Base-by-base conservation (phyloP, 192 early-diverging fungal genomes). In the Podochytrium sp. region DNA sequence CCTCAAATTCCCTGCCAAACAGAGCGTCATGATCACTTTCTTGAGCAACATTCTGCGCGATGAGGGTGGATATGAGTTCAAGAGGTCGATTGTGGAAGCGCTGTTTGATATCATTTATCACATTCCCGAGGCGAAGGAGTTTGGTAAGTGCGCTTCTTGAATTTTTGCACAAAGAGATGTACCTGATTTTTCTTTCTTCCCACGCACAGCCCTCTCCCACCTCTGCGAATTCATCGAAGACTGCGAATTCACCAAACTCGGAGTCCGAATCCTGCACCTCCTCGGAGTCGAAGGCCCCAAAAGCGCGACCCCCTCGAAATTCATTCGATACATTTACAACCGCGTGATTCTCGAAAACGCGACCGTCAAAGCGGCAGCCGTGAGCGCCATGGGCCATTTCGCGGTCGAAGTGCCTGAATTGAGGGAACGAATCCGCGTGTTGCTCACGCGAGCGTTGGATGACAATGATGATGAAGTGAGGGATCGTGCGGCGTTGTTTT, bases 191-290 rank as follows among this genome's bases (percentile, higher is more conserved):
- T 47, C 35, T n/a, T n/a, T n/a, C n/a, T n/a, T n/a, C n/a, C n/a
- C n/a, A n/a, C n/a, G 7, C 25, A 33, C 76, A 87, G 97, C 96
- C 42, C 86, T 99, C 53, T 92, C 92, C 10, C 94, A 98, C 69
- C 85, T 99, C 56, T 99, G 98, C 81, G 98, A 99, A 84, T 98
- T 99, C 68, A 99, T 99, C 74, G 98, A 99, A 78, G 98, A 99
- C 77, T 99, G 98, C 81, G 98, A 99, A 79, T 99, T 96, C 80
- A 94, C 94, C 20, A 98, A 99, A 82, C 87, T 99, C 4, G 95
- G 96, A 20, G 96, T 99, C 62, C 91, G 96, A 55, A 94, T 98
- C 69, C 83, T 99, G 58, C 92, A 98, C 82, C 84, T 99, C 42
- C 84, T 99, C 38, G 98, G 98, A 57, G 84, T 92, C 4, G 95